Conservation (phyloP, 2,329 filamentous ascomycete genomes). For the Clarireedia paspali region DNA sequence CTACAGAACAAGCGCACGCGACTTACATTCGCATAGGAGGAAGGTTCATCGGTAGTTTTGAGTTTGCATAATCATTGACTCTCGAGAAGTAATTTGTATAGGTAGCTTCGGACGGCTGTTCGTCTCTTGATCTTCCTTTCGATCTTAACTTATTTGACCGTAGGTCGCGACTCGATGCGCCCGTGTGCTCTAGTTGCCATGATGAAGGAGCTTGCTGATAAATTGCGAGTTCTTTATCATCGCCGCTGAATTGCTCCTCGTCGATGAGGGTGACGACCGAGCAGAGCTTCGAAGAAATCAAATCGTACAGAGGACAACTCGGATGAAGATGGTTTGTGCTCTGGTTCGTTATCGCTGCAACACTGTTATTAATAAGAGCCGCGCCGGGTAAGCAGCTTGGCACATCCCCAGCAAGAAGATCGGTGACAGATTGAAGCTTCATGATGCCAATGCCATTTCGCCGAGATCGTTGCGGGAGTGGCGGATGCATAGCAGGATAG, state of each 20-base stretch:
- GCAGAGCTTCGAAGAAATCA: constrained; percentile 56
- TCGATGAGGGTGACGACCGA: constrained; percentile 67
- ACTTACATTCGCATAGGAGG: constrained; percentile 56
- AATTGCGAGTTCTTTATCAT: constrained; percentile 44
- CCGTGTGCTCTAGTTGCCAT: constrained; percentile 20
- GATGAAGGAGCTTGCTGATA: constrained; percentile 12
- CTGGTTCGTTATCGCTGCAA: constrained; percentile 36
- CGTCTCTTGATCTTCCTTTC: constrained; percentile 31
- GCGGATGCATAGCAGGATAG: neutral
- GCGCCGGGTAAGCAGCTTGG: constrained; percentile 29
- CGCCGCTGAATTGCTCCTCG: constrained; percentile 44
- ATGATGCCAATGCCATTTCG: constrained; percentile 12
- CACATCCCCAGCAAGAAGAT: constrained; percentile 31
- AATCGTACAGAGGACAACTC: constrained; percentile 44
- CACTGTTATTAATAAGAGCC: constrained; percentile 36
- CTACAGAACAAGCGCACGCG: neutral
- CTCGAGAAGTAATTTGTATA: constrained; percentile 62
- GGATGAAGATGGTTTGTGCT: constrained; percentile 39
- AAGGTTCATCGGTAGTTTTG: constrained; percentile 60
- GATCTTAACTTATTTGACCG: constrained; percentile 24
- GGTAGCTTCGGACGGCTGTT: constrained; percentile 31
- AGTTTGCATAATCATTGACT: constrained; percentile 72
- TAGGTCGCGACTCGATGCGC: constrained; percentile 12
- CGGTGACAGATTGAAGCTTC: constrained; percentile 22
- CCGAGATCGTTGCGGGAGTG: constrained; percentile 13